phyloP scores from a whole-genome alignment of 805 yeast genomes.

The Tetrapisispora nanseiensis region DNA sequence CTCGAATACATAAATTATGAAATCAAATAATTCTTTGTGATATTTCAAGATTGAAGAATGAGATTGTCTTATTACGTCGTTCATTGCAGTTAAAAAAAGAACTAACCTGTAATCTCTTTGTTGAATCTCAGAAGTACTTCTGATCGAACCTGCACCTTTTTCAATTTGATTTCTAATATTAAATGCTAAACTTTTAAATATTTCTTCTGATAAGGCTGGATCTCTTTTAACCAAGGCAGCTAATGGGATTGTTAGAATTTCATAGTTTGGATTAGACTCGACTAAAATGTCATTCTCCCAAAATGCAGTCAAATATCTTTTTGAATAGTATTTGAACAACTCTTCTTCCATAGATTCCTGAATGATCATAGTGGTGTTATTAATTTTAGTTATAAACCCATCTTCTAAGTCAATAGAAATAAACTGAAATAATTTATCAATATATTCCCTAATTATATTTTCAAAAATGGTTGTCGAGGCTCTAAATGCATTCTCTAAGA shows the following conservation, averaged over 20 bases:
- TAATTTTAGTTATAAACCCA: constrained; percentile 30
- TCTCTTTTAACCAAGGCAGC: constrained; percentile 62
- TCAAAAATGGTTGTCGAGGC: constrained; percentile 67
- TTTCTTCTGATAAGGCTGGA: constrained; percentile 11
- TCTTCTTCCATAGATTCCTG: constrained; percentile 54
- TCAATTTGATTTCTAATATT: constrained; percentile 54
- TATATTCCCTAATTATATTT: constrained; percentile 44
- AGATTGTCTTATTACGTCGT: constrained; percentile 61
- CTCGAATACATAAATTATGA: constrained; percentile 21
- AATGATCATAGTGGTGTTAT: constrained; percentile 37
- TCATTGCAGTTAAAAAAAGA: constrained; percentile 58
- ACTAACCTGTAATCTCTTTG: constrained; percentile 67
- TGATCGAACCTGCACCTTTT: constrained; percentile 68
- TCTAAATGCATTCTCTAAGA: constrained; percentile 42
- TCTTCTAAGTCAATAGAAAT: constrained; percentile 42
- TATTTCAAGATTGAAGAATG: constrained; percentile 38
- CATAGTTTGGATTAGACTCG: constrained; percentile 47
- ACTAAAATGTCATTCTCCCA: constrained; percentile 42
- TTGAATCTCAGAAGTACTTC: constrained; percentile 53
- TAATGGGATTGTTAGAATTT: constrained; percentile 58
- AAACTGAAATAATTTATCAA: constrained; percentile 49
- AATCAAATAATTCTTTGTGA: constrained; percentile 36
- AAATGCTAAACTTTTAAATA: constrained; percentile 22
- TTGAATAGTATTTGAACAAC: constrained; percentile 38
- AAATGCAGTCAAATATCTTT: constrained; percentile 30